Evolutionary conservation across 768 basidiomycete species (phyloP).

Genomic region (Serpula lacrymans): DNA sequence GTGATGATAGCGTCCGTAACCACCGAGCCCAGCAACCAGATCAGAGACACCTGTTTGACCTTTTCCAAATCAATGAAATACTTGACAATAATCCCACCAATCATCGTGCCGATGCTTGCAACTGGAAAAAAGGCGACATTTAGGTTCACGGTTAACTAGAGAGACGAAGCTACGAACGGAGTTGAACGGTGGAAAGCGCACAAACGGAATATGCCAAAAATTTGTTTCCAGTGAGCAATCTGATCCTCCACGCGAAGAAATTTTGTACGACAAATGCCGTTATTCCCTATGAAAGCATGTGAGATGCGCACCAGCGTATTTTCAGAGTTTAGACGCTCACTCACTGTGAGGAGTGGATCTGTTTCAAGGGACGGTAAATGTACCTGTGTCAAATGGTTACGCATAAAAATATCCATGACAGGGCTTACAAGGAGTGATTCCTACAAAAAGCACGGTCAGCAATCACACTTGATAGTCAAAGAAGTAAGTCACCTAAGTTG

Average conservation of each 20-base stretch:
- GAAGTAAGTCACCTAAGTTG: no score
- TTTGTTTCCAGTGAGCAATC: constrained; percentile 3
- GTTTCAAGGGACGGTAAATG: no score
- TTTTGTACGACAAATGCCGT: constrained; percentile 42
- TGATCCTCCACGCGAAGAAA: constrained; percentile 9
- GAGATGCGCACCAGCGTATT: not conserved
- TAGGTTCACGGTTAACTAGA: no score
- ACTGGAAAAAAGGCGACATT: constrained; percentile 1
- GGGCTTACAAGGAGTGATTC: constrained; percentile 33
- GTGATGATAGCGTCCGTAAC: constrained; percentile 6
- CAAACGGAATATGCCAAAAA: constrained; percentile 1
- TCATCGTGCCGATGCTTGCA: constrained; percentile 6
- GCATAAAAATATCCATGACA: not conserved
- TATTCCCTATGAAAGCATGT: constrained; percentile 37
- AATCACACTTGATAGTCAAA: no score
- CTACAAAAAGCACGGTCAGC: constrained; percentile 41
- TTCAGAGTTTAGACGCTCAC: not conserved
- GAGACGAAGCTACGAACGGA: constrained; percentile 1
- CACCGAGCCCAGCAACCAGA: constrained; percentile 6
- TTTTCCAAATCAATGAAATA: constrained; percentile 1
- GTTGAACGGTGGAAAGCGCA: not conserved
- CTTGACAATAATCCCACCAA: constrained; percentile 6
- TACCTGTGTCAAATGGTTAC: constrained; percentile 44
- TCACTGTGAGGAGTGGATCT: constrained; percentile 48
- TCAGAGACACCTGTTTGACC: constrained; percentile 4